Conservation (phyloP, 495 filamentous ascomycete genomes). For the Hypoxylon crocopeplum region DNA sequence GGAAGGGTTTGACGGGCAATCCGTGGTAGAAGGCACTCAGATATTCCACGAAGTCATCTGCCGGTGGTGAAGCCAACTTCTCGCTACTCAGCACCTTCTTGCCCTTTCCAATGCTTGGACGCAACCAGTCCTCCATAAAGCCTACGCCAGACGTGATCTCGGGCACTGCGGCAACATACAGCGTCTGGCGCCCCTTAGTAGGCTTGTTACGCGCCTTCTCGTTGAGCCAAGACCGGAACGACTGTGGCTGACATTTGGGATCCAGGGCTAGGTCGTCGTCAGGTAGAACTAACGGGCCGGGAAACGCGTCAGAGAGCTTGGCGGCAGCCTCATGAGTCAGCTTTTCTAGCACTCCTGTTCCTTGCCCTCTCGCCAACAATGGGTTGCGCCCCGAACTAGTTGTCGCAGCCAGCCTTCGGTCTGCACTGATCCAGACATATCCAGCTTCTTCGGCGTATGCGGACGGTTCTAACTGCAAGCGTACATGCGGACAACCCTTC, state of each 20-base stretch:
- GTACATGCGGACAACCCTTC: slow-evolving; percentile 33
- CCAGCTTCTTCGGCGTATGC: slow-evolving; percentile 37
- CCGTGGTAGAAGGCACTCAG: slow-evolving; percentile 68
- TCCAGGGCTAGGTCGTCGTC: slow-evolving; percentile 64
- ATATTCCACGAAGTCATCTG: slow-evolving; percentile 57
- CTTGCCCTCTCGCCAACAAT: slow-evolving; percentile 1
- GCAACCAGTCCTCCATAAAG: slow-evolving; percentile 49
- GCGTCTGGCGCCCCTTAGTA: slow-evolving; percentile 51
- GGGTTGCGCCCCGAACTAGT: slow-evolving; percentile 38
- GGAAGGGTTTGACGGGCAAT: slow-evolving; percentile 56
- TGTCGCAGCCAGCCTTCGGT: slow-evolving; percentile 41
- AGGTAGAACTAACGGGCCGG: slow-evolving; percentile 66
- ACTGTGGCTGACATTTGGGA: slow-evolving; percentile 62
- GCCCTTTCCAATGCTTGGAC: slow-evolving; percentile 20
- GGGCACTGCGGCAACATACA: slow-evolving; percentile 62
- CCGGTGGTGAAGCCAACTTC: slow-evolving; percentile 20
- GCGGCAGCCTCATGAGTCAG: slow-evolving; percentile 11
- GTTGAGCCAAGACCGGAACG: slow-evolving; percentile 60
- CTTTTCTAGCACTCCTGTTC: slow-evolving; percentile 1
- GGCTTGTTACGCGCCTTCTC: slow-evolving; percentile 61
- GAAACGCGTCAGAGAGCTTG: slow-evolving; percentile 51
- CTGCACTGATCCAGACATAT: slow-evolving; percentile 32
- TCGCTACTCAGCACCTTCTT: neutral
- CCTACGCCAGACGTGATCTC: slow-evolving; percentile 40
- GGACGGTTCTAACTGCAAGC: slow-evolving; percentile 43